Percentiles rank a stretch among this genome's conserved stretches.
Conservation (phyloP, 2,329 filamentous ascomycete genomes). For the Tolypocladium paradoxum region DNA sequence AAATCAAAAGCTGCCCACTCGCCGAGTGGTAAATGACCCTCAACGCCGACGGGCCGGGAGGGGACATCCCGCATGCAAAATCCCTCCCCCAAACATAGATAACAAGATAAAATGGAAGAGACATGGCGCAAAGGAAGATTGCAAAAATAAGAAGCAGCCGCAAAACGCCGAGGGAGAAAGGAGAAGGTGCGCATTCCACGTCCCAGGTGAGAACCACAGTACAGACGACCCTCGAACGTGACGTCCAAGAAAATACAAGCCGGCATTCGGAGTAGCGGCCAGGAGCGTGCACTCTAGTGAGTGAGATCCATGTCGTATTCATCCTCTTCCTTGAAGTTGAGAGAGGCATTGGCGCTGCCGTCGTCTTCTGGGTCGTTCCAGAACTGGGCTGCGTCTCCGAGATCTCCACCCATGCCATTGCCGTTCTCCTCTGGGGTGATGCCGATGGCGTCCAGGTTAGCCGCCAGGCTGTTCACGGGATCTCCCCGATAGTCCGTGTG, state of each 20-base stretch:
- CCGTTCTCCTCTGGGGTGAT: conserved; percentile 30
- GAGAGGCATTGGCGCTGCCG: conserved; percentile 51
- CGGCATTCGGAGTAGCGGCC: neutral
- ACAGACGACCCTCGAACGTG: neutral
- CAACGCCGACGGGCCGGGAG: conserved; percentile 3
- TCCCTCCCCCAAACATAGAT: neutral
- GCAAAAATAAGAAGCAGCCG: neutral
- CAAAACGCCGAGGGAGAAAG: neutral
- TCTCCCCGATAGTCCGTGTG: conserved; percentile 90
- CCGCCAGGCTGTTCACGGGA: conserved; percentile 41
- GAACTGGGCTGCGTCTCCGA: conserved; percentile 43
- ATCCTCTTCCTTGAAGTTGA: conserved; percentile 89
- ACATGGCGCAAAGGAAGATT: neutral
- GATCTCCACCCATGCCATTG: conserved; percentile 29
- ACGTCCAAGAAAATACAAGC: neutral
- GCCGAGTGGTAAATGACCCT: conserved; percentile 2
- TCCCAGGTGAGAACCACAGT: neutral
- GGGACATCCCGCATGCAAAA: conserved; percentile 2
- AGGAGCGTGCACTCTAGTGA: conserved; percentile 10
- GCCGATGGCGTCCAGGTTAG: conserved; percentile 23
- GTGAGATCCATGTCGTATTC: conserved; percentile 77
- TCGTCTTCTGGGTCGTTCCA: conserved; percentile 64
- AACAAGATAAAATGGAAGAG: neutral
- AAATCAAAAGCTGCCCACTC: neutral
- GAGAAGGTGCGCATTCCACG: neutral